Conservation (phyloP, 768 basidiomycete genomes). For the Pilatotrama ljubarskyi region DNA sequence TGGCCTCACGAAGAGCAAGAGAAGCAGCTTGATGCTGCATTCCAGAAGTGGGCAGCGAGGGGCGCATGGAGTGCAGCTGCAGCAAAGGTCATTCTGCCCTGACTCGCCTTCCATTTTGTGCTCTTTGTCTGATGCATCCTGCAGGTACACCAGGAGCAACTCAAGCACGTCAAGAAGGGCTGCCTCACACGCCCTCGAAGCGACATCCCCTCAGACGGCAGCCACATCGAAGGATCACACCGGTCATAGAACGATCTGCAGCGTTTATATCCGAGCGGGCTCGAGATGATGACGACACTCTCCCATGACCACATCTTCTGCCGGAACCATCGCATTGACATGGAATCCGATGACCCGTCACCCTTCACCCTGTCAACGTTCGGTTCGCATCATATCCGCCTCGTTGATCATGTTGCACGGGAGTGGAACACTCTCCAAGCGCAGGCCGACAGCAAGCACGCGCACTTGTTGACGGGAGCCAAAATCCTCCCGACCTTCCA, state of each 20-base stretch:
- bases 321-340: constrained; percentile 22
- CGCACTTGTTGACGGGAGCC: too few species aligned
- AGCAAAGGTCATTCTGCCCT: constrained; percentile 17
- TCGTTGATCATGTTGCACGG: too few species aligned
- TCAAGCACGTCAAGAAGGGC: constrained; percentile 32
- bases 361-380: constrained; percentile 19
- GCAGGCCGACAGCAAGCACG: too few species aligned
- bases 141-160: constrained; percentile 30
- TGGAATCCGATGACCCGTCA: neutral
- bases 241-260: constrained; percentile 32
- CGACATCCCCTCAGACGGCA: constrained; percentile 30
- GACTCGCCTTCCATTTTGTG: too few species aligned
- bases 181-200: constrained; percentile 25
- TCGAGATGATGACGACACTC: constrained; percentile 21
- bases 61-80: constrained; percentile 17
- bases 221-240: constrained; percentile 32
- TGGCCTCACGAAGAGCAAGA: constrained; percentile 24
- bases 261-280: constrained; percentile 25
- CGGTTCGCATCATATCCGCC: constrained; percentile 30
- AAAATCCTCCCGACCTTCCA: neutral
- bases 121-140: too few species aligned
- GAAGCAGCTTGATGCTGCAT: constrained; percentile 9
- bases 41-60: neutral
- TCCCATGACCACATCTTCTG: constrained; percentile 28
- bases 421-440: neutral